phyloP scores from a whole-genome alignment of 192 early-diverging fungal genomes.

The Rhizophagus sp. region DNA sequence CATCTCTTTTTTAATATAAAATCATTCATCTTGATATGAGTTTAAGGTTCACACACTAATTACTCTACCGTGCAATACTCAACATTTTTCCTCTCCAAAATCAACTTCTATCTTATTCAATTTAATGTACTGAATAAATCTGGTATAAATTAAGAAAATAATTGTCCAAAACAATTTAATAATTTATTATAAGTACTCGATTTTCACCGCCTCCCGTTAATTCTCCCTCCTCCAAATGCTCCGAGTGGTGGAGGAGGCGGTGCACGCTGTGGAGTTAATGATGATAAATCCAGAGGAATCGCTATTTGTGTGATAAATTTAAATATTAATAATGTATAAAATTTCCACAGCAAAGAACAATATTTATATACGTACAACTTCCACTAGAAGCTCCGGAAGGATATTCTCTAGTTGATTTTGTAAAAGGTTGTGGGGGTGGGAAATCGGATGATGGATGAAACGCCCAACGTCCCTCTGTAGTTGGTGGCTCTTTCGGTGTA shows the following conservation, averaged over 20 bases:
- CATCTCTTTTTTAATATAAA: no score
- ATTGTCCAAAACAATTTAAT: no score
- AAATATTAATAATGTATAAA: background rate
- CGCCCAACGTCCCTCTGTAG: conserved; percentile 47
- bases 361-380: background rate
- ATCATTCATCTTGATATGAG: no score
- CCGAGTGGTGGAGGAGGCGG: background rate
- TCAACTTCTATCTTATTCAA: no score
- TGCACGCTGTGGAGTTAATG: background rate
- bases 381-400: background rate
- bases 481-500: conserved; percentile 38
- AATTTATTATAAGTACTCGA: no score
- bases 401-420: background rate
- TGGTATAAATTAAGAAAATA: no score
- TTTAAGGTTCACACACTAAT: no score
- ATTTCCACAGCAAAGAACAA: background rate
- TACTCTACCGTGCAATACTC: no score
- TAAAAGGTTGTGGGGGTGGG: conserved; percentile 34
- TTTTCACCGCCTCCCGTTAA: background rate
- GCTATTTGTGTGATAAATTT: background rate
- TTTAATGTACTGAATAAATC: no score
- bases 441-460: conserved; percentile 40
- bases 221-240: background rate
- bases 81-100: no score
- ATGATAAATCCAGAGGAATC: background rate